Base-by-base conservation (phyloP, 371 early-diverging fungal genomes). In the Syncephalastrum racemosum region DNA sequence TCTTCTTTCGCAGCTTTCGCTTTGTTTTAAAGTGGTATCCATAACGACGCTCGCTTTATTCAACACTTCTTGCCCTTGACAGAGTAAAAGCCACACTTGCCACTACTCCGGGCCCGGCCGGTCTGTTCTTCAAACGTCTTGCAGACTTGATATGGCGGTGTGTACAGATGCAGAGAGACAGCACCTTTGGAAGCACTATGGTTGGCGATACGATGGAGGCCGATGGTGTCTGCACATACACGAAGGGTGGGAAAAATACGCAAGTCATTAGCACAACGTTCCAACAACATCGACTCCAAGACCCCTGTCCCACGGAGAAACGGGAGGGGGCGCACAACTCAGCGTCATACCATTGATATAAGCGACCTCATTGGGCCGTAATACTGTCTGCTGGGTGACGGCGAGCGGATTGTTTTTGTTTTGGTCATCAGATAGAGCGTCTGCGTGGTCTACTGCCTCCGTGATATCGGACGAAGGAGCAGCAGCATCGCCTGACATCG, bases 161-260 rank as follows among this genome's bases (percentile, higher is more conserved):
- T 89, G 73, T 96, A 96, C 24, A 96, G 78, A 65, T 96, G 97
- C 25, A 96, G 82, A 4, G 96, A 93, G 22, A 96, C 87, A 15
- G 95, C 89, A 42, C 81, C 82, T 3, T 47, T 51, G n/a, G 63
- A 55, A n/a, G 48, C 18, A 43, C 77, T 77, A 16, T 87, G 86
- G 78, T 95, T 95, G 27, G 85, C 70, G 25, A 96, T 87, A 43
- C 92, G 82, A 75, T 96, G 97, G 31, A 94, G 75, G 31, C 97
- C 97, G 42, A 95, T 85, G 53, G 84, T 85, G 67, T 94, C 90
- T 85, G 61, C 49, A 56, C 12, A 20, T 20, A 39, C n/a, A 39
- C 22, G 20, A 16, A n/a, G 41, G 22, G n/a, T 42, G 14, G 14
- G 25, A 42, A 40, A 40, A 4, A 22, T 22, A 41, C 8, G 19